These are phyloP conservation scores for Lepidium aucheri DNA, from an alignment of 345 rosid genomes.

Conservation along the genomic window DNA sequence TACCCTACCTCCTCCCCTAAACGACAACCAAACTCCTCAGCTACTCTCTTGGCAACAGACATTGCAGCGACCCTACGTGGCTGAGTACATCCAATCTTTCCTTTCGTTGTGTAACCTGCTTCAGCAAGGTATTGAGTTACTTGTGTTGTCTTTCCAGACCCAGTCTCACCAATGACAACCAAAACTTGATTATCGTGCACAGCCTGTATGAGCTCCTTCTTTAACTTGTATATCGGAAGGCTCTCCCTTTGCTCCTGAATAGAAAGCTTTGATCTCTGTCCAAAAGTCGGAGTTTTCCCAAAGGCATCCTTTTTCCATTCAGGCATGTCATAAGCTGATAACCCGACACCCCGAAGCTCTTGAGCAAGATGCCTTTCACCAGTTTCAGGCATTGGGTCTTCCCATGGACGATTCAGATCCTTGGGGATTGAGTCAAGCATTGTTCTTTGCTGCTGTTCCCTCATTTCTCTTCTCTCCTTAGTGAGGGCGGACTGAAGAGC, in stretches of 20 bases:
- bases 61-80: conserved; percentile 84
- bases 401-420: conserved; percentile 99
- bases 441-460: conserved; percentile 80
- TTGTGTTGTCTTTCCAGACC: conserved; percentile 83
- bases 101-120: conserved; percentile 66
- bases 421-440: conserved; percentile 92
- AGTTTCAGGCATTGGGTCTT: conserved; percentile 88
- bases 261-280: conserved; percentile 80
- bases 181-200: conserved; percentile 79
- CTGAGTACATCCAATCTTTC: conserved; percentile 82
- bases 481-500: conserved; percentile 89
- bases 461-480: conserved; percentile 74
- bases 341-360: conserved; percentile 84
- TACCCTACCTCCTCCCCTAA: conserved; percentile 85
- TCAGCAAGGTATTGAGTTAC: conserved; percentile 81
- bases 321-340: conserved; percentile 85
- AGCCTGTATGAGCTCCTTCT: conserved; percentile 77
- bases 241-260: conserved; percentile 87
- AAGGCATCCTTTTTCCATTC: conserved; percentile 96
- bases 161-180: conserved; percentile 85
- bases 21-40: conserved; percentile 87
- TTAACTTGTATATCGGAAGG: conserved; percentile 84
- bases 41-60: conserved; percentile 87
- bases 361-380: conserved; percentile 93
- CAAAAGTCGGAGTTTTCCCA: conserved; percentile 69